Conservation (phyloP, 306 rosid species). For the Begonia masoniana region DNA sequence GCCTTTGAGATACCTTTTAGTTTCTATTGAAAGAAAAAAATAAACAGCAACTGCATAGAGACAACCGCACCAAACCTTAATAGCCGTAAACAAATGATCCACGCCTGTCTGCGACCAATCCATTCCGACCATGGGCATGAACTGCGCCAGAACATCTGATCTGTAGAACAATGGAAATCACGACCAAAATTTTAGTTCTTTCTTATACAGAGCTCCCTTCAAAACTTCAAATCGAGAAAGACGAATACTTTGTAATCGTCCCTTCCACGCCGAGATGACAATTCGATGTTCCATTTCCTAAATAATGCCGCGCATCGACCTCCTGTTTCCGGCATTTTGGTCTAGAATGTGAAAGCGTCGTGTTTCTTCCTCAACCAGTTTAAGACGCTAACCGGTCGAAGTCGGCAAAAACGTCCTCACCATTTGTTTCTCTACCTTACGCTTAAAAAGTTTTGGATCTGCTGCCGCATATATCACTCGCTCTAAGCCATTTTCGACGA, state of each 20-base stretch:
- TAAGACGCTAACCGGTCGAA: slow-evolving; percentile 80
- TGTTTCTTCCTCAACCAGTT: slow-evolving; percentile 80
- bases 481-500: slow-evolving; percentile 29
- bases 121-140: slow-evolving; percentile 97
- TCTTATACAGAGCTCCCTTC: no score
- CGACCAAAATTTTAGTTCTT: no score
- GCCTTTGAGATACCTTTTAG: no score
- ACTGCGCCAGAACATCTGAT: slow-evolving; percentile 95
- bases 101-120: slow-evolving; percentile 99
- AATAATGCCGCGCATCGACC: slow-evolving; percentile 76
- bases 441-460: slow-evolving; percentile 17
- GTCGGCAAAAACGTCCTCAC: slow-evolving; percentile 53
- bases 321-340: slow-evolving; percentile 66
- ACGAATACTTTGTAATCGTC: slow-evolving; percentile 68
- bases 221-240: no score
- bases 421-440: slow-evolving; percentile 25
- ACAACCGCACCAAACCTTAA: slow-evolving; percentile 35
- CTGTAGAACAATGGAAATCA: slow-evolving; percentile 15
- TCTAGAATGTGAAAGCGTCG: slow-evolving; percentile 72
- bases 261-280: slow-evolving; percentile 98
- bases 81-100: slow-evolving; percentile 87
- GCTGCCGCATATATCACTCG: slow-evolving; percentile 13
- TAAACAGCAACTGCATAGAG: no score
- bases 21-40: no score
- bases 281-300: slow-evolving; percentile 87